These are phyloP conservation scores for Eutypa lata DNA, from an alignment of 2,329 filamentous ascomycete species.

Conservation along the genomic window DNA sequence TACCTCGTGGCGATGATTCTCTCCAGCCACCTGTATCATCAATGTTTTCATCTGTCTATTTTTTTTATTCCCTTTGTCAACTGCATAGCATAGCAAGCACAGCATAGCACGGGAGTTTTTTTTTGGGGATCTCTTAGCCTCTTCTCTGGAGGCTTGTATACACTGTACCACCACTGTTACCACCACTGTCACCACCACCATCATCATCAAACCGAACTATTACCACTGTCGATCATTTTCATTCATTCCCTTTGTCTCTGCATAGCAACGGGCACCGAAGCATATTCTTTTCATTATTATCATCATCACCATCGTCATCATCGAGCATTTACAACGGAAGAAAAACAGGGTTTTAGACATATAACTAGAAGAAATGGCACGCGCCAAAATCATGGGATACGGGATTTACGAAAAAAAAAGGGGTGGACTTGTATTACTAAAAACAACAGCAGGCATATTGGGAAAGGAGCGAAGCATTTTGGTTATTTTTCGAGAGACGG, in stretches of 20 bases:
- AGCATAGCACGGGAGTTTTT: background rate
- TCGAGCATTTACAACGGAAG: conserved; percentile 22
- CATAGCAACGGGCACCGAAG: conserved; percentile 14
- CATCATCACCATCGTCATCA: background rate
- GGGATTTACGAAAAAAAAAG: no score
- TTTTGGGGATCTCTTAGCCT: background rate
- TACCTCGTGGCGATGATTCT: background rate
- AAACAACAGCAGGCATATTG: no score
- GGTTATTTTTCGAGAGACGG: no score
- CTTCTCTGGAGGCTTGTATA: background rate
- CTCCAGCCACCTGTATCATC: background rate
- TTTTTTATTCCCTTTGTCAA: background rate
- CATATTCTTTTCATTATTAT: background rate
- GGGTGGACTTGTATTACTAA: background rate
- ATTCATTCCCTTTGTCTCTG: conserved; percentile 17
- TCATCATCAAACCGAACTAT: conserved; percentile 12
- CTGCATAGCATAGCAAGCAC: background rate
- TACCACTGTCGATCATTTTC: conserved; percentile 3
- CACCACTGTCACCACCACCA: background rate
- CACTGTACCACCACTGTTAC: background rate
- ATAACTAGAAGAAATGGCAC: conserved; percentile 14
- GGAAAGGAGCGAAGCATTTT: no score
- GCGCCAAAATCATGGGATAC: conserved; percentile 4
- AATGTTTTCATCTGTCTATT: background rate
- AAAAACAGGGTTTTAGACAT: conserved; percentile 9